Evolutionary conservation across 2,329 filamentous ascomycete genomes (phyloP).

Genomic region (Pseudocercospora crystallina): DNA sequence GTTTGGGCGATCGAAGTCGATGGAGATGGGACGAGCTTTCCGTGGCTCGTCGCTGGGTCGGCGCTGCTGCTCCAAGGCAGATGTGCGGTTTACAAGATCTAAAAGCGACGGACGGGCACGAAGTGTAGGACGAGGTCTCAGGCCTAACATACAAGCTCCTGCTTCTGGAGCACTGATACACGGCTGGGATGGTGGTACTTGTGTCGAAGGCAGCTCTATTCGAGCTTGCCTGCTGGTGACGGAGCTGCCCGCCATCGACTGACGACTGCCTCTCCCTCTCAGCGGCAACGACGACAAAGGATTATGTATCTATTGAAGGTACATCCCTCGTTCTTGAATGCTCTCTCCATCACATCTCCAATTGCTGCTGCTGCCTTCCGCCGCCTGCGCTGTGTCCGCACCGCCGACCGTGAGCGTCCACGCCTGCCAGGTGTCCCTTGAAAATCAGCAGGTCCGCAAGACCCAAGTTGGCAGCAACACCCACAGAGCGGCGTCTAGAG

Average conservation of each 20-base stretch:
- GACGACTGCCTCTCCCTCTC: not conserved
- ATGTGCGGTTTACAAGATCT: conserved; percentile 57
- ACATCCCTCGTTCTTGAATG: not conserved
- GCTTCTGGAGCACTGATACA: not conserved
- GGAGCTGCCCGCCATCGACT: not conserved
- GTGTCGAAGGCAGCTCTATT: not conserved
- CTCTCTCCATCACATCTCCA: not conserved
- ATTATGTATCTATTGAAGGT: not conserved
- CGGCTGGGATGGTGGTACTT: conserved; percentile 4
- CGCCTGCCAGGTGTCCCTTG: not conserved
- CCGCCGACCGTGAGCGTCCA: no score
- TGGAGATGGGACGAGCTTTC: conserved; percentile 12
- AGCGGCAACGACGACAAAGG: not conserved
- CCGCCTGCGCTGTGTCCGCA: no score
- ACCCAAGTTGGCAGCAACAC: not conserved
- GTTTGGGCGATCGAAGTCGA: conserved; percentile 18
- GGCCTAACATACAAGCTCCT: conserved; percentile 46
- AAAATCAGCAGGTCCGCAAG: not conserved
- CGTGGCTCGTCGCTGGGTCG: conserved; percentile 11
- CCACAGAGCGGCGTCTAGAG: not conserved
- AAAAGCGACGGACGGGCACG: conserved; percentile 62
- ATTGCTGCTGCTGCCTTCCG: not conserved
- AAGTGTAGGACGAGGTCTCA: conserved; percentile 59
- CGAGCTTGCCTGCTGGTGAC: conserved; percentile 1
- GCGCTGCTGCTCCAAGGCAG: conserved; percentile 36